Base-by-base conservation (phyloP, 345 rosid species). In the Boechera stricta region DNA sequence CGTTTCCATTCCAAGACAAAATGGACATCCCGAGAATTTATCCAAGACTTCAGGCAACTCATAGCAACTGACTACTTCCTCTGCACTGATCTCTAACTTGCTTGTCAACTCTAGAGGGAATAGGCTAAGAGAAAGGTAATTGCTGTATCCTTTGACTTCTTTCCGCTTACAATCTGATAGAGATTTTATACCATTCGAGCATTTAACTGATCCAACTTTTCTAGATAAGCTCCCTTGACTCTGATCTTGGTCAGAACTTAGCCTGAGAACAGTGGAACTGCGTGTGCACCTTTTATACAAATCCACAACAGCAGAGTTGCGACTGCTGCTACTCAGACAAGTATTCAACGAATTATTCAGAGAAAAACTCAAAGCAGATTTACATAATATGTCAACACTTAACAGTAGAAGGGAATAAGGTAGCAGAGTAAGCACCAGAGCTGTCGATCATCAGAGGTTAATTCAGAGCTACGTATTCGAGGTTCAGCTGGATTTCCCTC, bases 21-120 rank as follows among this genome's bases (percentile, higher is more conserved):
- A 74, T 0, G 90, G 72, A 83, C 99, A 92, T 45, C 84, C 72
- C 10, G 89, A 91, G 60, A 51, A 81, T 63, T 72, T 74, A 69
- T 92, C 92, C 45, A 82, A 74, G 53, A 84, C 77, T 80, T 95
- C 98, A 38, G 92, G 97, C 82, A 87, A 82, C 74, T 91, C 97
- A 77, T 95, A 95, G 82, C 92, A 87, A 69, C 97, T 87, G 63
- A 88, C 88, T 77, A 95, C 81, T 80, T 92, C 89, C 85, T 95
- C 99, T 18, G 99, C 94, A 82, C 79, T 83, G 71, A 69, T 70
- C 85, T 89, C 99, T 83, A 95, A 85, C 79, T 88, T 88, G 62
- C 82, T 89, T 64, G 81, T 82, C 93, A 91, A 84, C 52, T 79
- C 81, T 33, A 72, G 54, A 29, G 94, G 85, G 69, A 84, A 83